These are phyloP conservation scores for Gossypium australe DNA, from an alignment of 345 rosid species.

Conservation along the genomic window DNA sequence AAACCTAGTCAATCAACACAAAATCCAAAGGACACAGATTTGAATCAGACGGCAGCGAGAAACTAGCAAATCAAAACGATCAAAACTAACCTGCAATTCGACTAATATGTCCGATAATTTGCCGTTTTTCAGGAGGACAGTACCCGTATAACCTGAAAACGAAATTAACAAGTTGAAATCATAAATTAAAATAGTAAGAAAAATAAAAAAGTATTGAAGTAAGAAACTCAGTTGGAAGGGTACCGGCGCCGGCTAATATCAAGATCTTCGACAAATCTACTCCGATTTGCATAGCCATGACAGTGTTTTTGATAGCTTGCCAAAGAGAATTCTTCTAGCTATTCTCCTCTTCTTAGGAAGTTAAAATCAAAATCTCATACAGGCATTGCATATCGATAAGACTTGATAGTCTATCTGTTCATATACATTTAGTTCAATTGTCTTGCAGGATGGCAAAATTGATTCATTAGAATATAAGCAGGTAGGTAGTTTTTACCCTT, in stretches of 20 bases:
- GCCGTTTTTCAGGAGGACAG: conserved; percentile 67
- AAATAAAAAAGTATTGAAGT: neutral
- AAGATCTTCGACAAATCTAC: conserved; percentile 63
- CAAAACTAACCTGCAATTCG: conserved; percentile 58
- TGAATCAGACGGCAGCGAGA: neutral
- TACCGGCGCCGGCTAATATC: conserved; percentile 81
- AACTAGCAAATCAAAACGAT: neutral
- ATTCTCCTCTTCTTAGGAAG: neutral
- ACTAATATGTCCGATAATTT: conserved; percentile 72
- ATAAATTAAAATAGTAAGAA: conserved; percentile 7
- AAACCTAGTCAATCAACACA: neutral
- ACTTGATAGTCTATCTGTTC: neutral
- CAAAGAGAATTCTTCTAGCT: neutral
- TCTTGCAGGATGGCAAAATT: conserved; percentile 77
- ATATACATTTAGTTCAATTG: neutral
- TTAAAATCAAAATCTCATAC: neutral
- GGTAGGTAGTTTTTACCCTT: conserved; percentile 33
- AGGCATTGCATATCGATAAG: neutral
- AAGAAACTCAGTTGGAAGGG: neutral
- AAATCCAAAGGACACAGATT: neutral
- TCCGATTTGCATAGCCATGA: conserved; percentile 82
- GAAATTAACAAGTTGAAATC: neutral
- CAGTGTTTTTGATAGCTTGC: neutral
- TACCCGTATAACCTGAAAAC: conserved; percentile 63
- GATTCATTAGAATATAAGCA: conserved; percentile 72